These are phyloP conservation scores for Margaritispora aquatica DNA, from an alignment of 495 filamentous ascomycete genomes.

Conservation along the genomic window DNA sequence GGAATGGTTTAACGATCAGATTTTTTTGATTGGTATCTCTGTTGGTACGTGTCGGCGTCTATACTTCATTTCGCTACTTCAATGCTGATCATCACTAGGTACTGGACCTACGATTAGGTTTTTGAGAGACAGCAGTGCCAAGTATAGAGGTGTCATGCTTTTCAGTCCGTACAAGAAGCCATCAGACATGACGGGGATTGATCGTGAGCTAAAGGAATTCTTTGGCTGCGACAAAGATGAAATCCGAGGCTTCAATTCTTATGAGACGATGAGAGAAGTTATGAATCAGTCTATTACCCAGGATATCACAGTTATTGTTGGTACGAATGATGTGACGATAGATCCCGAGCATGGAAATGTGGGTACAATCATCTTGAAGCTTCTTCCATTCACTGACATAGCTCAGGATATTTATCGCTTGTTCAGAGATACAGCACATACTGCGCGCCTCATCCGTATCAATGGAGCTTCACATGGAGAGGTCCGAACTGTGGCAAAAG, in stretches of 20 bases:
- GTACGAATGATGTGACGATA: background rate
- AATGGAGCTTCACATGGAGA: background rate
- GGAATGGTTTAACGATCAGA: background rate
- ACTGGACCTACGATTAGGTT: background rate
- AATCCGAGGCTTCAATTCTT: background rate
- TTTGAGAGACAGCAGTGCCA: background rate
- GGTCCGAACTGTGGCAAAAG: background rate
- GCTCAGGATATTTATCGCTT: background rate
- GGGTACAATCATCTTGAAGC: background rate
- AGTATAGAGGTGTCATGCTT: background rate
- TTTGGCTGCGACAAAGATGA: background rate
- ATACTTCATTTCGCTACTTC: background rate
- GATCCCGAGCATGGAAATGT: background rate
- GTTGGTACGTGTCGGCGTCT: background rate
- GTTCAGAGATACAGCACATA: background rate
- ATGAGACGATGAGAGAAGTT: background rate
- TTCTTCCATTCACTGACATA: background rate
- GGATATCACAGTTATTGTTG: background rate
- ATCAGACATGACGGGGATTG: background rate
- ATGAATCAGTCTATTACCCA: background rate
- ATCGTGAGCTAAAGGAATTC: background rate
- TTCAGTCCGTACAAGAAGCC: background rate
- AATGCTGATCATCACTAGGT: background rate
- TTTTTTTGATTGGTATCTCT: background rate
- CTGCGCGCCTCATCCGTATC: background rate